Evolutionary conservation across 257 asterid genomes (phyloP).

Genomic region (Nicotiana otophora): DNA sequence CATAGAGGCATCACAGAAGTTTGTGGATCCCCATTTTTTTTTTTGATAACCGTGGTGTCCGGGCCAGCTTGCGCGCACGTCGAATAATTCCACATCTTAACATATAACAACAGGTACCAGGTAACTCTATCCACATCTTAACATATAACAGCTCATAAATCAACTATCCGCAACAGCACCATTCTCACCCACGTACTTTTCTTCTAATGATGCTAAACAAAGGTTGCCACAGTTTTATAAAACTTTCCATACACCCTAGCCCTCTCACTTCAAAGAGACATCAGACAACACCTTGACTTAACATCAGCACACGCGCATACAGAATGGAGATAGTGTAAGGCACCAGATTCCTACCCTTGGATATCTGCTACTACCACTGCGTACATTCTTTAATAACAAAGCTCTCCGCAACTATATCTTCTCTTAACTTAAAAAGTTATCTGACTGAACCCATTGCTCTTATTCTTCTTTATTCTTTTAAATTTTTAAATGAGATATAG

Average conservation of each 20-base stretch:
- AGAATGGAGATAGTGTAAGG: background rate
- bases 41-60: too few species aligned
- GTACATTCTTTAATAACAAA: background rate
- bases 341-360: background rate
- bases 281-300: background rate
- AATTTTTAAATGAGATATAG: background rate
- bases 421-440: background rate
- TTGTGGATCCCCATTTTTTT: background rate
- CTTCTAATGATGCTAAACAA: background rate
- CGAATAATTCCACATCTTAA: background rate
- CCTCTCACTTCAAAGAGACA: background rate
- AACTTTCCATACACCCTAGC: background rate
- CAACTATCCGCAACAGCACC: background rate
- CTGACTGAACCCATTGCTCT: background rate
- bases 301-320: background rate
- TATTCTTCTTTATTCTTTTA: background rate
- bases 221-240: background rate
- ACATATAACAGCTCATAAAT: background rate
- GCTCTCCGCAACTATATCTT: background rate
- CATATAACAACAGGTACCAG: background rate
- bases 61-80: too few species aligned
- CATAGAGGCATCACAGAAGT: background rate
- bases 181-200: constrained; percentile 1
- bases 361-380: background rate
- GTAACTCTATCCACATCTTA: background rate